Evolutionary conservation across 1,284 basidiomycete genomes (phyloP).

Genomic region (Tetrapyrgos nigripes): DNA sequence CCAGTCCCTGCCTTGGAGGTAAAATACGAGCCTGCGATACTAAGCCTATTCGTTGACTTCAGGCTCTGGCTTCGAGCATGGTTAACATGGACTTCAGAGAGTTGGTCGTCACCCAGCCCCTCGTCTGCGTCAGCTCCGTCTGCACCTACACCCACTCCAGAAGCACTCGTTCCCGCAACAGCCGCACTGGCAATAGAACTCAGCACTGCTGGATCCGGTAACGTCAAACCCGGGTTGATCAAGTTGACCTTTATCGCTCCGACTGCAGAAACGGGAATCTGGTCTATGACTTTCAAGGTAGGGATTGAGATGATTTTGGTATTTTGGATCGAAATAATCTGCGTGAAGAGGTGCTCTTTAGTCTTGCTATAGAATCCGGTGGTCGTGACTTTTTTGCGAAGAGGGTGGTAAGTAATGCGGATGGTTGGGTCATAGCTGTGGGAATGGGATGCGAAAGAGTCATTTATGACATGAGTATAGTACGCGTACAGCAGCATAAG

Average conservation of each 20-base stretch:
- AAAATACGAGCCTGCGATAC: not conserved
- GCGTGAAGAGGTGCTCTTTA: constrained; percentile 1
- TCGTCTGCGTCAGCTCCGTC: too few species aligned
- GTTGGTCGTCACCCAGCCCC: too few species aligned
- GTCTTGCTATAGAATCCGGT: constrained; percentile 9
- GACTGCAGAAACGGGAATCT: constrained; percentile 16
- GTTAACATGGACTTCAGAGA: too few species aligned
- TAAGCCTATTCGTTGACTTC: too few species aligned
- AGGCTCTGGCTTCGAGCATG: too few species aligned
- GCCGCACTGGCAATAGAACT: too few species aligned
- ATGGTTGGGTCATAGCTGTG: constrained; percentile 14
- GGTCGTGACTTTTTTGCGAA: constrained; percentile 4
- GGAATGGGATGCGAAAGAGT: not conserved
- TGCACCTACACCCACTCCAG: not conserved
- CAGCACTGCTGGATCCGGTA: not conserved
- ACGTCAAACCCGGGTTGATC: constrained; percentile 6
- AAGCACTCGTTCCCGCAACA: not conserved
- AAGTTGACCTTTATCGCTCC: constrained; percentile 11
- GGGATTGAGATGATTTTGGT: constrained; percentile 3
- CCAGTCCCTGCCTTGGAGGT: not conserved
- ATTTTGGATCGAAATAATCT: constrained; percentile 11
- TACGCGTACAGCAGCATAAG: not conserved
- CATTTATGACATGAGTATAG: too few species aligned
- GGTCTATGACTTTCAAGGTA: constrained; percentile 14
- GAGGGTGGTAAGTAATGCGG: constrained; percentile 8